Percentiles rank a stretch among this genome's conserved stretches.
Conservation (phyloP, 805 yeast species). For the Sugiyamaella qingdaonensis region DNA sequence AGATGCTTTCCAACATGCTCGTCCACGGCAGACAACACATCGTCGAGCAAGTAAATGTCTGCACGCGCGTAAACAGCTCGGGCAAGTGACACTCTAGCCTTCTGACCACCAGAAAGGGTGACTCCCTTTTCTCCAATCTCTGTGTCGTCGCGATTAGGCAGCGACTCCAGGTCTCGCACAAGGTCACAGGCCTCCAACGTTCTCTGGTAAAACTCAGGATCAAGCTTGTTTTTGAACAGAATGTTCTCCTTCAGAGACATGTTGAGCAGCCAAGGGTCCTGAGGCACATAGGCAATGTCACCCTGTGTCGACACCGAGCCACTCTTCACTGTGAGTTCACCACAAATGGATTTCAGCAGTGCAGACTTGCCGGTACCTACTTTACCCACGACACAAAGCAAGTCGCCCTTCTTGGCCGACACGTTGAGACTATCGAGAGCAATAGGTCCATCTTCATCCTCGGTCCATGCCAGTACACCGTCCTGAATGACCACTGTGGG, state of each 20-base stretch:
- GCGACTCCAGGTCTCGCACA: conserved; percentile 64
- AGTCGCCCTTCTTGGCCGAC: conserved; percentile 63
- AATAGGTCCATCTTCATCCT: conserved; percentile 38
- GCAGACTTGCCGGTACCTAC: conserved; percentile 91
- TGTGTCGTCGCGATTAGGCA: conserved; percentile 88
- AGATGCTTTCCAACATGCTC: conserved; percentile 92
- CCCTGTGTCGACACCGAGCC: conserved; percentile 70
- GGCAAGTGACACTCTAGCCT: conserved; percentile 90
- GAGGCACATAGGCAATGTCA: conserved; percentile 76
- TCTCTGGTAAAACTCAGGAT: conserved; percentile 71
- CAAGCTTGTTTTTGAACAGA: conserved; percentile 80
- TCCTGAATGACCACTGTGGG: background rate
- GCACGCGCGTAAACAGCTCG: conserved; percentile 95
- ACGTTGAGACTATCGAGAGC: conserved; percentile 46
- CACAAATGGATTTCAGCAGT: conserved; percentile 68
- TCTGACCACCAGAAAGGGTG: conserved; percentile 95
- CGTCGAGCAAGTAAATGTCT: conserved; percentile 86
- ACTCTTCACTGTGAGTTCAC: conserved; percentile 67
- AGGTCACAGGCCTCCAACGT: conserved; percentile 89
- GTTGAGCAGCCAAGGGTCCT: conserved; percentile 89
- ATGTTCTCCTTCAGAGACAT: conserved; percentile 86
- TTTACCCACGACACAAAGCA: conserved; percentile 76
- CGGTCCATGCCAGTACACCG: conserved; percentile 19
- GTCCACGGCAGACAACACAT: conserved; percentile 93
- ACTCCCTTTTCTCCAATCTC: conserved; percentile 97